These are phyloP conservation scores for Neocatenulostroma microsporum DNA, from an alignment of 2,329 filamentous ascomycete genomes.

Conservation along the genomic window DNA sequence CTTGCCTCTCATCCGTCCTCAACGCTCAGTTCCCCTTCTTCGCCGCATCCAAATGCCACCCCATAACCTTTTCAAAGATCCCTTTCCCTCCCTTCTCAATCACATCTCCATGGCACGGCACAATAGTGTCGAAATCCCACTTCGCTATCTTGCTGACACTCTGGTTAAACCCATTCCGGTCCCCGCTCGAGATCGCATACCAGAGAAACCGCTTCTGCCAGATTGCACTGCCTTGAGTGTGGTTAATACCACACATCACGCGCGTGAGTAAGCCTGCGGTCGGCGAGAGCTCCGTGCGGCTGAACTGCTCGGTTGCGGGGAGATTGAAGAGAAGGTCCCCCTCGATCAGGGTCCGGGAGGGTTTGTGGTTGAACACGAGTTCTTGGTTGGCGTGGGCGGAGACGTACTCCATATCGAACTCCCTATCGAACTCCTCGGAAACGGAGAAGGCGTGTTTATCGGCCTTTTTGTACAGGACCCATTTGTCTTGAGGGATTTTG, in stretches of 20 bases:
- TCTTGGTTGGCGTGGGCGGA: slow-evolving; percentile 75
- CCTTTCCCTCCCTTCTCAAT: slow-evolving; percentile 68
- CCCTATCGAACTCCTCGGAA: slow-evolving; percentile 69
- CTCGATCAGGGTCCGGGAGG: slow-evolving; percentile 70
- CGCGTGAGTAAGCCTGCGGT: slow-evolving; percentile 53
- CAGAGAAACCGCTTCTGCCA: slow-evolving; percentile 76
- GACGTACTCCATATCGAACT: slow-evolving; percentile 81
- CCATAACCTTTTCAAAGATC: slow-evolving; percentile 68
- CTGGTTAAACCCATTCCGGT: slow-evolving; percentile 62
- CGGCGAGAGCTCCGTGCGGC: slow-evolving; percentile 47
- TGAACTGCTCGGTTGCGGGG: slow-evolving; percentile 74
- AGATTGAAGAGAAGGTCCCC: slow-evolving; percentile 91
- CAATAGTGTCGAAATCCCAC: slow-evolving; percentile 80
- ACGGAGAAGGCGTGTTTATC: slow-evolving; percentile 41
- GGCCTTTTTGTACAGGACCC: slow-evolving; percentile 48
- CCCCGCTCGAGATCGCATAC: slow-evolving; percentile 57
- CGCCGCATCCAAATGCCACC: slow-evolving; percentile 63
- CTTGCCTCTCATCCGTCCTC: too few species aligned
- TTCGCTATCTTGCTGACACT: slow-evolving; percentile 60
- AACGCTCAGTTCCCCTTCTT: slow-evolving; percentile 27
- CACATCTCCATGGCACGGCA: slow-evolving; percentile 91
- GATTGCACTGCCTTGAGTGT: slow-evolving; percentile 54
- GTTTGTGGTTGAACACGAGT: slow-evolving; percentile 77
- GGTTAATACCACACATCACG: slow-evolving; percentile 51
- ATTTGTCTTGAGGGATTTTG: slow-evolving; percentile 18